Evolutionary conservation across 129 eudicot species (phyloP).

Genomic region (Solidago caesia): DNA sequence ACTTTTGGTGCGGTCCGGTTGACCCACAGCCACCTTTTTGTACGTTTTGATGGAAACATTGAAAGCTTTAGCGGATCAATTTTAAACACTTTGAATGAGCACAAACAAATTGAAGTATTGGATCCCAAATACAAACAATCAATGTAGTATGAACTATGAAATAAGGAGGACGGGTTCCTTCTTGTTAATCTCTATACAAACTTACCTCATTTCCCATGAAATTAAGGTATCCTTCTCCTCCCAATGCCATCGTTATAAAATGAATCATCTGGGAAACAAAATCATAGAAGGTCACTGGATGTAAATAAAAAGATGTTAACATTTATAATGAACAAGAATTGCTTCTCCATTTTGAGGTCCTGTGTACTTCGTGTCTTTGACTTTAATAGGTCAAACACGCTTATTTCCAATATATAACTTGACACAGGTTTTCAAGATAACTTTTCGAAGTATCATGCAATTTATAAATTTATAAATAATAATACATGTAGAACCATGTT

Average conservation of each 20-base stretch:
- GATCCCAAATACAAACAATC: too few species aligned
- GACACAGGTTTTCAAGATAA: neutral
- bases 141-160: too few species aligned
- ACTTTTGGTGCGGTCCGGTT: too few species aligned
- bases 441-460: neutral
- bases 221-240: conserved; percentile 98
- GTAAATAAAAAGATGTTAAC: conserved; percentile 8
- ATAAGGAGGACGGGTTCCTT: too few species aligned
- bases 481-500: neutral
- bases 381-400: neutral
- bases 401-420: neutral
- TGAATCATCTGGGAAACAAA: conserved; percentile 79
- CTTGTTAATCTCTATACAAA: neutral
- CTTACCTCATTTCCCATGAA: conserved; percentile 99
- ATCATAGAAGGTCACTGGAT: neutral
- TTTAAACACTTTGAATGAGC: too few species aligned
- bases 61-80: too few species aligned
- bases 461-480: neutral
- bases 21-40: too few species aligned
- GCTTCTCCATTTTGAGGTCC: neutral
- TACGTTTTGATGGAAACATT: too few species aligned
- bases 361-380: conserved; percentile 10
- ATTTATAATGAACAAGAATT: neutral
- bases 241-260: conserved; percentile 95
- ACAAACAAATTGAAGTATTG: too few species aligned